A percentile compares a stretch with the other conserved stretches of the same genome.
phyloP scores from a whole-genome alignment of 495 filamentous ascomycete genomes.

The Pseudotulostoma volvatum region DNA sequence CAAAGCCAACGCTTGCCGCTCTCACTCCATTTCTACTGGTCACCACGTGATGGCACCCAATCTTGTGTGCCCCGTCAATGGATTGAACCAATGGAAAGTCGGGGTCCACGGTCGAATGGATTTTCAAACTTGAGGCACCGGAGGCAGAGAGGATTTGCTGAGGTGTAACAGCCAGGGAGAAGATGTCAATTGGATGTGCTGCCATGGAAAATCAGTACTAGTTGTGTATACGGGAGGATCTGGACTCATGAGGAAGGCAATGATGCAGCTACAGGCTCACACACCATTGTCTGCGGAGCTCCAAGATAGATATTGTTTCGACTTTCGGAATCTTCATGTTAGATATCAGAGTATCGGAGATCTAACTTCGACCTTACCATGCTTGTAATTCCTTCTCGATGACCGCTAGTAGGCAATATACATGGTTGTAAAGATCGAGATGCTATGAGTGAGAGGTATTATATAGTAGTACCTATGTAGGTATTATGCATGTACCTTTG shows the following conservation, averaged over 20 bases:
- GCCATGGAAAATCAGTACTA: neutral
- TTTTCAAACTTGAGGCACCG: conserved; percentile 60
- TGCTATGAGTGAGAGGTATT: too few species aligned
- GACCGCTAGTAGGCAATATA: too few species aligned
- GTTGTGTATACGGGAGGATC: neutral
- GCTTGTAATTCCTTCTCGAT: too few species aligned
- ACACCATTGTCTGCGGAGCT: conserved; percentile 78
- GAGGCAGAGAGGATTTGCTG: conserved; percentile 64
- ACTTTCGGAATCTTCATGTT: conserved; percentile 34
- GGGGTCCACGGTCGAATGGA: conserved; percentile 53
- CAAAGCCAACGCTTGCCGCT: conserved; percentile 74
- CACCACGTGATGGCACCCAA: conserved; percentile 78
- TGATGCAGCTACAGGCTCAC: too few species aligned
- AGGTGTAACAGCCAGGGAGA: conserved; percentile 68
- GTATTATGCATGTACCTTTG: too few species aligned
- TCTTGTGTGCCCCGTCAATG: conserved; percentile 55
- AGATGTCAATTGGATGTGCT: conserved; percentile 84
- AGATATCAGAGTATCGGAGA: too few species aligned
- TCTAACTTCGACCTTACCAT: too few species aligned
- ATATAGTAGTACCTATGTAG: too few species aligned
- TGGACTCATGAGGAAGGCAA: too few species aligned
- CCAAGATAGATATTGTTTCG: conserved; percentile 90
- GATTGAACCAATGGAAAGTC: conserved; percentile 64
- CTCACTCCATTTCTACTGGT: conserved; percentile 49
- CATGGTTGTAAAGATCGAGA: too few species aligned